Conservation (phyloP, 164 flowering plant genomes). For the Akebia trifoliata region DNA sequence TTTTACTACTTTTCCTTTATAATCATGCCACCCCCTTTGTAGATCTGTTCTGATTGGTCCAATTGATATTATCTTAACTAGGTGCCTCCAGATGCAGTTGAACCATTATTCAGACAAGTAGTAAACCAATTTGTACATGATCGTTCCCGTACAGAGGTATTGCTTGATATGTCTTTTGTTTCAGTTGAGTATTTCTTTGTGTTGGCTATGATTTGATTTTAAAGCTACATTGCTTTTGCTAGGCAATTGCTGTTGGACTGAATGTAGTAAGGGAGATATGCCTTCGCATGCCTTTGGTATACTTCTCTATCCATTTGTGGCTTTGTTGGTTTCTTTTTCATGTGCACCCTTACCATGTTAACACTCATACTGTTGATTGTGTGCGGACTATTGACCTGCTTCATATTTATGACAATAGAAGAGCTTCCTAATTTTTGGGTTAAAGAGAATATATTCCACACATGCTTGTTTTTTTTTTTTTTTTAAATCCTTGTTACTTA, state of each 20-base stretch:
- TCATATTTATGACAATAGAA: too few species aligned
- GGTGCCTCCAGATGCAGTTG: constrained; percentile 98
- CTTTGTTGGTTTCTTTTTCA: neutral
- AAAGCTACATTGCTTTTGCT: constrained; percentile 16
- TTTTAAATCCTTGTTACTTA: too few species aligned
- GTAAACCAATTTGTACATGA: constrained; percentile 96
- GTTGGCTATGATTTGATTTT: constrained; percentile 3
- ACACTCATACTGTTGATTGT: too few species aligned
- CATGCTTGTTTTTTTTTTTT: too few species aligned
- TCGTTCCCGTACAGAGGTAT: constrained; percentile 84
- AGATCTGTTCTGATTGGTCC: neutral
- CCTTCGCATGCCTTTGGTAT: constrained; percentile 87
- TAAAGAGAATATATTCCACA: too few species aligned
- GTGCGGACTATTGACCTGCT: too few species aligned
- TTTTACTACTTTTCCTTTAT: neutral
- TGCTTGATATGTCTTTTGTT: neutral
- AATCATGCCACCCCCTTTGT: neutral
- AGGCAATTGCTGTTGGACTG: constrained; percentile 92
- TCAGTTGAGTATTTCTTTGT: neutral
- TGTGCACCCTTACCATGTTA: neutral
- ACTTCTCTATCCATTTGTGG: constrained; percentile 1
- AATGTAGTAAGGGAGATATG: constrained; percentile 87
- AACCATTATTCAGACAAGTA: constrained; percentile 77
- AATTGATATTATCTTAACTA: constrained; percentile 22
- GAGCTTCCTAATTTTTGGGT: too few species aligned